A percentile compares a stretch with the other conserved stretches of the same genome.
Evolutionary conservation across 768 basidiomycete genomes (phyloP).

Genomic region (Candolleomyces aberdarensis): DNA sequence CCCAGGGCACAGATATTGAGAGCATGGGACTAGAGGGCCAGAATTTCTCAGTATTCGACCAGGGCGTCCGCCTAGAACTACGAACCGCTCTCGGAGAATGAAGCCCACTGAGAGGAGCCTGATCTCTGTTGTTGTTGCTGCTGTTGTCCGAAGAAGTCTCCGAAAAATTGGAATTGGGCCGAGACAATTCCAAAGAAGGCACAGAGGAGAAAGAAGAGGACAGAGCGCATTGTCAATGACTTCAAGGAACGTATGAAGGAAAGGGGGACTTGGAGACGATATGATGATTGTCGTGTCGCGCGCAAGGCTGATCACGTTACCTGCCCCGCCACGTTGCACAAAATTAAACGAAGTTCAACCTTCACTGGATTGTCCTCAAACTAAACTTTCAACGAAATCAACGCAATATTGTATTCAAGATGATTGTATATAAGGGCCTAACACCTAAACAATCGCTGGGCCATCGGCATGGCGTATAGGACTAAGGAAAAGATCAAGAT

Average conservation of each 20-base stretch:
- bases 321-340: background rate
- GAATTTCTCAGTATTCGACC: background rate
- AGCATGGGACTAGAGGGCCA: slow-evolving; percentile 55
- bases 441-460: no score
- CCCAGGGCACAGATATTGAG: slow-evolving; percentile 71
- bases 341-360: background rate
- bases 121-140: slow-evolving; percentile 56
- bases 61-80: background rate
- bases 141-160: slow-evolving; percentile 71
- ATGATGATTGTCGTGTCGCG: background rate
- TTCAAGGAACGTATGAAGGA: background rate
- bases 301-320: background rate
- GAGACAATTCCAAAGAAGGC: slow-evolving; percentile 35
- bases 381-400: background rate
- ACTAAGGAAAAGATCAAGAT: background rate
- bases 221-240: slow-evolving; percentile 1
- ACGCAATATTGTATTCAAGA: slow-evolving; percentile 1
- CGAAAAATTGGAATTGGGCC: slow-evolving; percentile 80
- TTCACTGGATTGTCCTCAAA: background rate
- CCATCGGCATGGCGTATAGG: background rate
- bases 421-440: background rate
- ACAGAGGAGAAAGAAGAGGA: slow-evolving; percentile 23
- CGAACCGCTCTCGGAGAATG: slow-evolving; percentile 64
- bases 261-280: background rate
- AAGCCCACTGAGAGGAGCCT: slow-evolving; percentile 59